Evolutionary conservation across 1,284 basidiomycete species (phyloP).

Genomic region (Sparassis latifolia): DNA sequence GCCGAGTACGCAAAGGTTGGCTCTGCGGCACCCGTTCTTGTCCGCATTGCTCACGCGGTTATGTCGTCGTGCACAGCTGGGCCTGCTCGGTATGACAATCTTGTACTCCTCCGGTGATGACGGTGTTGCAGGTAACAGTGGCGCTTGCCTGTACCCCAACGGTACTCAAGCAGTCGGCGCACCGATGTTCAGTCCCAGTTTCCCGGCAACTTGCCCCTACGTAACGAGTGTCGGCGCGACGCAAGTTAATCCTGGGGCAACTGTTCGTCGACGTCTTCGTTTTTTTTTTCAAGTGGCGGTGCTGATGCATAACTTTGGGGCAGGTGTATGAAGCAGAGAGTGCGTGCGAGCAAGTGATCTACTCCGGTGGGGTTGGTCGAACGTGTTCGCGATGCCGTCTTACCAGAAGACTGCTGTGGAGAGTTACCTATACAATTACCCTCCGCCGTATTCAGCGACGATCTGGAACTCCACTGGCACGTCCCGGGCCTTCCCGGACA

Average conservation of each 20-base stretch:
- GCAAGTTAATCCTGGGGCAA: slow-evolving; percentile 33
- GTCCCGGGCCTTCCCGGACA: slow-evolving; percentile 13
- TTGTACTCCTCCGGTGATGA: slow-evolving; percentile 43
- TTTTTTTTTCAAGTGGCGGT: not conserved
- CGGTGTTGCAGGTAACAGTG: slow-evolving; percentile 42
- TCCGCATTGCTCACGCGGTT: slow-evolving; percentile 6
- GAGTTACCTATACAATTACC: slow-evolving; percentile 8
- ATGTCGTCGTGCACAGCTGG: slow-evolving; percentile 19
- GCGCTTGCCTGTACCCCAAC: slow-evolving; percentile 34
- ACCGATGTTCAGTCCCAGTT: slow-evolving; percentile 41
- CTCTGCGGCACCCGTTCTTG: not conserved
- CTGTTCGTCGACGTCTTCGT: not conserved
- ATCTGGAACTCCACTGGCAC: slow-evolving; percentile 13
- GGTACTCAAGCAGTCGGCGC: slow-evolving; percentile 31
- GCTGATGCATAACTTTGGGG: not conserved
- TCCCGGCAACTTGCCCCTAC: slow-evolving; percentile 53
- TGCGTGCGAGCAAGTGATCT: slow-evolving; percentile 10
- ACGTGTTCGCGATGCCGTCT: slow-evolving; percentile 12
- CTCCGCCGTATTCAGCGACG: slow-evolving; percentile 4
- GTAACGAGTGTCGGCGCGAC: slow-evolving; percentile 54
- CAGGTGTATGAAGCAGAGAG: slow-evolving; percentile 10
- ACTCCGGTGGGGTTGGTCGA: slow-evolving; percentile 16
- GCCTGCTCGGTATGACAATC: slow-evolving; percentile 39
- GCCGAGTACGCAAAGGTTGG: slow-evolving; percentile 42
- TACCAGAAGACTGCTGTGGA: slow-evolving; percentile 13